A percentile compares a stretch with the other conserved stretches of the same genome.
Evolutionary conservation across 257 asterid species (phyloP).

Genomic region (Solanum verrucosum): DNA sequence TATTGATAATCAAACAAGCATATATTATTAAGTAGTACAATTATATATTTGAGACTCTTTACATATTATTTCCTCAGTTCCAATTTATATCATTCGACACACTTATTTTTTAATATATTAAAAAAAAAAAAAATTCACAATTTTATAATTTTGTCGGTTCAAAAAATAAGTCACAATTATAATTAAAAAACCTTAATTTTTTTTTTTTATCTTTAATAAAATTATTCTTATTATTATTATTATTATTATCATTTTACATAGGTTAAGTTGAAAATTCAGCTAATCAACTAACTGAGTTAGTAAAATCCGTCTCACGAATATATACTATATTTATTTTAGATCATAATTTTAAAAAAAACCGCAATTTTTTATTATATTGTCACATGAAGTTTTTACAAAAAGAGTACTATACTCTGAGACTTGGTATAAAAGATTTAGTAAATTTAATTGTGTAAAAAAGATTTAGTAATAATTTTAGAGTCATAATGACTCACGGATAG

Average conservation of each 20-base stretch:
- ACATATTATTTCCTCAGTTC: no score
- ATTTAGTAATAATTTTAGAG: not conserved
- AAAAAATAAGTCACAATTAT: not conserved
- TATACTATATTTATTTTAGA: not conserved
- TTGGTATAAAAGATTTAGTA: not conserved
- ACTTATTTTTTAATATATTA: no score
- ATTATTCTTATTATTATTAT: no score
- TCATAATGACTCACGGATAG: not conserved
- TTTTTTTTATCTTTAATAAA: no score
- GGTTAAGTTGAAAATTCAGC: not conserved
- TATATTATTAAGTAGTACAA: not conserved
- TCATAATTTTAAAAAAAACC: not conserved
- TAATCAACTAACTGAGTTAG: not conserved
- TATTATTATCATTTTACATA: not conserved
- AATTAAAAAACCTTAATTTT: not conserved
- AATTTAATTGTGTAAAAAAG: no score
- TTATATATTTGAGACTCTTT: not conserved
- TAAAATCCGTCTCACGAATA: not conserved
- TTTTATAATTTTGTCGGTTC: not conserved
- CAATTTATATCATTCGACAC: no score
- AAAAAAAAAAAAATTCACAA: not conserved
- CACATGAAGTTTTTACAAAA: not conserved
- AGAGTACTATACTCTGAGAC: not conserved
- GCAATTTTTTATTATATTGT: not conserved
- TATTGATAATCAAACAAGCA: not conserved